Evolutionary conservation across 1,284 basidiomycete species (phyloP), one percentile per base, ranked within the genome.

Genomic region (Trichosporon sp.): DNA sequence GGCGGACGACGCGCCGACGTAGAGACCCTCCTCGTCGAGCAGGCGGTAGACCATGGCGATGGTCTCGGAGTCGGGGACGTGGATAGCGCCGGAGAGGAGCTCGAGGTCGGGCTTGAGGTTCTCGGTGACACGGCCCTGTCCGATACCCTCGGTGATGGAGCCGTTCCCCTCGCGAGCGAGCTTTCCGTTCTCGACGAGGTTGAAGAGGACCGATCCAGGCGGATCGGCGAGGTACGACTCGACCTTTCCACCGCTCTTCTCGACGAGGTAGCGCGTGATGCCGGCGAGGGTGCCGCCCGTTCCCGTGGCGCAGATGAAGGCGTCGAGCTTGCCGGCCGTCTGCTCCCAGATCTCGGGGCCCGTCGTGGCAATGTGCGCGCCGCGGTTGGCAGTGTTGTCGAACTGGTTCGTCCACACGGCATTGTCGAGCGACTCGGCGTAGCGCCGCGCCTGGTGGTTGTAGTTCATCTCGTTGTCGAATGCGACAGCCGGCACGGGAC

Each of bases 361-460:
- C 4, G 95, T 99, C 9, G 92, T 87, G 60, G 85, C 79, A 78
- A 96, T 95, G 79, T 99, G 95, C 16, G 89, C 89, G 37, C 88
- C 80, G 14, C 95, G 87, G 78, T 99, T 99, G 14, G 91, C 91
- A 10, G 84, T 86, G 80, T 97, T 97, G 82, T 98, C 95, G 77
- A 98, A 98, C 81, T 99, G 95, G 82, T 99, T 89, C n/a, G 94
- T 98, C 95, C 96, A 99, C 65, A 98, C 87, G 21, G 94, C 90
- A 75, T 97, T 97, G n/a, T 88, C 85, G 33, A 89, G 82, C n/a
- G 82, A 80, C 61, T 87, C 85, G 54, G 95, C 95, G 71, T 89
- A 92, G 67, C 93, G 89, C 60, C 88, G 87, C 32, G 96, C 96
- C 82, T 95, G 95, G 83, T 99, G 96, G 81, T 99, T 99, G 85